Conservation (phyloP, 1,284 basidiomycete genomes). For the Phenoliferia sp. region DNA sequence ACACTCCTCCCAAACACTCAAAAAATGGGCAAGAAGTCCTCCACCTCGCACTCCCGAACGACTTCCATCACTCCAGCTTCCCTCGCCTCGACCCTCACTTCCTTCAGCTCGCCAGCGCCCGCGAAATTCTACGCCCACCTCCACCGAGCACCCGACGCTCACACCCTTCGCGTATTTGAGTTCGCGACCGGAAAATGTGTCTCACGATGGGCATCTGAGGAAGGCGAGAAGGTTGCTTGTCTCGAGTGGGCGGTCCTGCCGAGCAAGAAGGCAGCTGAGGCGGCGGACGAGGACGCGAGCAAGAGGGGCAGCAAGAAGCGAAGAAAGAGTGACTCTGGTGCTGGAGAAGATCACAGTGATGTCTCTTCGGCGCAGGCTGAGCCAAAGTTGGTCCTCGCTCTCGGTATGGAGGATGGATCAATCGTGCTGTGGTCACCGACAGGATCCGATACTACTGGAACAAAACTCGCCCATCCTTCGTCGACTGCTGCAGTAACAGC, state of each 20-base stretch:
- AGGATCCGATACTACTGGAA: conserved; percentile 5
- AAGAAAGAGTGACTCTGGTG: conserved; percentile 24
- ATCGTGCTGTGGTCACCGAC: conserved; percentile 27
- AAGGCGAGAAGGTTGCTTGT: conserved; percentile 20
- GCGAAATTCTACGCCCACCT: conserved; percentile 24
- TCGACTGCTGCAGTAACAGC: conserved; percentile 26
- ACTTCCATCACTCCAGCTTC: conserved; percentile 33
- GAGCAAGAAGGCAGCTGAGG: background rate
- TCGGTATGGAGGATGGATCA: conserved; percentile 26
- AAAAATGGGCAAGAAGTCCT: conserved; percentile 27
- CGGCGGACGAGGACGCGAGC: background rate
- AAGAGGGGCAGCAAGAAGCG: conserved; percentile 33
- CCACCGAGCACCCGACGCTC: conserved; percentile 25
- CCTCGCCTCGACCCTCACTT: conserved; percentile 14
- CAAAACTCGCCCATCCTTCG: conserved; percentile 21
- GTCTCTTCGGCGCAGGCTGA: background rate
- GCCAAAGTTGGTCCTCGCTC: conserved; percentile 15
- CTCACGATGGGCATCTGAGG: conserved; percentile 25
- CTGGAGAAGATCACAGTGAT: conserved; percentile 10
- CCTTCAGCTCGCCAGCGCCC: conserved; percentile 10
- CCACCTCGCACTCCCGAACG: conserved; percentile 15
- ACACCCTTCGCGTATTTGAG: conserved; percentile 28
- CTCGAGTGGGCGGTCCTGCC: conserved; percentile 27
- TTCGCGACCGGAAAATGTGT: conserved; percentile 23
- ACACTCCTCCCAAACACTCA: too few species aligned